Evolutionary conservation across 2,329 filamentous ascomycete species (phyloP).

Genomic region (Neurospora sp.): DNA sequence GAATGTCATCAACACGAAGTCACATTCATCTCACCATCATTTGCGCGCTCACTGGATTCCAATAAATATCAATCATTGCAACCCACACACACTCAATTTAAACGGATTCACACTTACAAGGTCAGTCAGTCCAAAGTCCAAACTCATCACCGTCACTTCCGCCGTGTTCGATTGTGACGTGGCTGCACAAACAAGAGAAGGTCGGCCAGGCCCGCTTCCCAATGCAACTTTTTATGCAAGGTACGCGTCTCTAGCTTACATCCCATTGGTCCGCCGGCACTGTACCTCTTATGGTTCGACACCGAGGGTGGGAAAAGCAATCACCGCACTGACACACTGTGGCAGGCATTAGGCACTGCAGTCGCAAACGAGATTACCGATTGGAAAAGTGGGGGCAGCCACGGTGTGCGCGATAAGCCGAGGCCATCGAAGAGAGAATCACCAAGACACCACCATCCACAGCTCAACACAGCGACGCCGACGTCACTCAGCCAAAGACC

Average conservation of each 20-base stretch:
- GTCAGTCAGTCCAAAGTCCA: neutral
- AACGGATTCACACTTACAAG: neutral
- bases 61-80: neutral
- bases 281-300: neutral
- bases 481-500: neutral
- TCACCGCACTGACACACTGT: neutral
- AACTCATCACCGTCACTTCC: neutral
- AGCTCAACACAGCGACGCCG: neutral
- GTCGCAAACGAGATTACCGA: neutral
- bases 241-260: neutral
- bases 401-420: neutral
- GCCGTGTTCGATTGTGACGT: neutral
- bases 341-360: neutral
- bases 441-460: neutral
- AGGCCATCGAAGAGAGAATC: neutral
- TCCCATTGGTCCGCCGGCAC: neutral
- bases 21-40: neutral
- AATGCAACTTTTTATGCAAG: neutral
- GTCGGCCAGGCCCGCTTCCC: neutral
- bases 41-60: neutral
- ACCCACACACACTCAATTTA: neutral
- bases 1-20: neutral
- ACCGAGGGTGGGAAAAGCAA: neutral
- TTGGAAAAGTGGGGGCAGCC: neutral
- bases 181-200: neutral